Evolutionary conservation across 1,284 basidiomycete genomes (phyloP), one percentile per base, ranked within the genome.

Genomic region (Ustilago cynodontis): DNA sequence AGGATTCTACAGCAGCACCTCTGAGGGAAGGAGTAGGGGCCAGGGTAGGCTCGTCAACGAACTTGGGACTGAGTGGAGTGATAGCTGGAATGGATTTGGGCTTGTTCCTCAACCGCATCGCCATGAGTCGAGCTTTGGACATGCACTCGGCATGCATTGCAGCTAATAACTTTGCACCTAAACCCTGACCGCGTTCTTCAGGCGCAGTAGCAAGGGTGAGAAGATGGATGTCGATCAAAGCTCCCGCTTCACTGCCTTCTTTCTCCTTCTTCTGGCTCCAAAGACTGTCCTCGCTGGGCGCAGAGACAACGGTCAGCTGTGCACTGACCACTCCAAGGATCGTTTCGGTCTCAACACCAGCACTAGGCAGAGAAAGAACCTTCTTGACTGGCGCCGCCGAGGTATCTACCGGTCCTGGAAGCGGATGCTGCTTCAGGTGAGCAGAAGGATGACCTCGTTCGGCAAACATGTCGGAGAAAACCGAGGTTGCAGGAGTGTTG

Each of bases 291-390:
- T 62, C 67, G 14, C 53, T 63, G 1, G 67, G 47, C 2, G 54
- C 67, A n/a, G 28, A 24, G 0, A 71, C 65, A 20, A 69, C 59
- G 11, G 54, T 49, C n/a, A 81, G 13, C 18, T 69, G 62, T 13
- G 82, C 82, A 6, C 71, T 74, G 2, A 76, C 78, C 1, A 83
- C 82, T 4, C 79, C 82, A 16, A 82, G 55, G n/a, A 83, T 77
- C 31, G 69, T 77, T 51, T 83, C 82, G 13, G 57, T 59, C 28
- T 81, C 77, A 18, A 47, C 43, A 14, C 58, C 62, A 20, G 62
- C 43, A 3, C 75, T 61, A 4, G 81, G 76, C 2, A 78, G 31
- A 2, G 71, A 69, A 54, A 83, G 66, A 13, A 81, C 80, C 14
- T 73, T 68, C 47, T 65, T 65, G n/a, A 81, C 64, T 2, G 78